These are phyloP conservation scores for Xerocomus amazonicus DNA, from an alignment of 1,284 basidiomycete genomes.

Conservation along the genomic window DNA sequence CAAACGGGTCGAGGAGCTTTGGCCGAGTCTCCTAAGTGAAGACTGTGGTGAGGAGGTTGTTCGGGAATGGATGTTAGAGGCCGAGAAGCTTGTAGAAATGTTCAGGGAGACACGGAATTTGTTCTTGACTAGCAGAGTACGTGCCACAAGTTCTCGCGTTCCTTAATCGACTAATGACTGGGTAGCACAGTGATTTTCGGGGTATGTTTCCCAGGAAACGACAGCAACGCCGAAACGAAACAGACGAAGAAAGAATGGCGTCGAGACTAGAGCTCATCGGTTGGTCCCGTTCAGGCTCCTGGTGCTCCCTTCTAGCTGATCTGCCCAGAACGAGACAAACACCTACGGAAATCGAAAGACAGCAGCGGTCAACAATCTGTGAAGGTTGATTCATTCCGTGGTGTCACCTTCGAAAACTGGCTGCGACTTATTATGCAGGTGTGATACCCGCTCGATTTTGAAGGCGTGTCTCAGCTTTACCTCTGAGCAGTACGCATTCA, in stretches of 20 bases:
- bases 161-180: slow-evolving; percentile 1
- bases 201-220: slow-evolving; percentile 61
- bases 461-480: neutral
- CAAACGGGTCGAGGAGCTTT: slow-evolving; percentile 44
- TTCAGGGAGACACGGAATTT: slow-evolving; percentile 83
- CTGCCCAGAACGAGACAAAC: slow-evolving; percentile 47
- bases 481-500: slow-evolving; percentile 72
- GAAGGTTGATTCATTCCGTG: slow-evolving; percentile 67
- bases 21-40: slow-evolving; percentile 36
- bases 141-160: slow-evolving; percentile 19
- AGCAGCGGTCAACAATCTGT: slow-evolving; percentile 32
- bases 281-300: slow-evolving; percentile 19
- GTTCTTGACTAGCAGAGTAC: slow-evolving; percentile 72
- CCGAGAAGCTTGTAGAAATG: slow-evolving; percentile 81
- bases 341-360: slow-evolving; percentile 37
- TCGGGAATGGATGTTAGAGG: slow-evolving; percentile 77
- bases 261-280: slow-evolving; percentile 73
- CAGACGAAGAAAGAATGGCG: slow-evolving; percentile 69
- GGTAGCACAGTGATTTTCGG: slow-evolving; percentile 49
- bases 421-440: slow-evolving; percentile 83
- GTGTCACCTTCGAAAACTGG: slow-evolving; percentile 86
- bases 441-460: slow-evolving; percentile 14
- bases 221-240: slow-evolving; percentile 48
- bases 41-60: slow-evolving; percentile 40
- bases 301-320: neutral